Evolutionary conservation across 225 moss, liverwort and hornwort genomes (phyloP).

Genomic region (Polytrichum formosum): DNA sequence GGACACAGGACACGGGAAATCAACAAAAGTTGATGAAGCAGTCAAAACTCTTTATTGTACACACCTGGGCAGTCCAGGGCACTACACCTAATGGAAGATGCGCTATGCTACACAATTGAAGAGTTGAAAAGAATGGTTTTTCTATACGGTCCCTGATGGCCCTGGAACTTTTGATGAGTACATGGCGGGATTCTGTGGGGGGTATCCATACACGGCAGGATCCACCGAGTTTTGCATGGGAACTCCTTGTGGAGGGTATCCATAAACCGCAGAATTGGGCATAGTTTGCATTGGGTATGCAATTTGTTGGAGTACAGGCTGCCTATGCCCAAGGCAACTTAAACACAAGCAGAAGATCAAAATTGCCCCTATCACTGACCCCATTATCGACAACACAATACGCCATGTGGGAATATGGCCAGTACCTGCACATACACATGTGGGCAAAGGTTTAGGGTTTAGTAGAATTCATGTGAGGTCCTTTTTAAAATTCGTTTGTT

Average conservation of each 20-base stretch:
- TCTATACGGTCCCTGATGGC: background rate
- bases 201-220: constrained; percentile 6
- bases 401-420: background rate
- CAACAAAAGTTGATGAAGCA: too few species aligned
- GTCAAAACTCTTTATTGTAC: too few species aligned
- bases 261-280: background rate
- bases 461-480: too few species aligned
- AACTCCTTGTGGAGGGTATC: constrained; percentile 1
- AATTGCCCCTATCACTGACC: background rate
- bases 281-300: constrained; percentile 6
- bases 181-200: background rate
- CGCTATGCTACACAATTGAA: too few species aligned
- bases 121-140: too few species aligned
- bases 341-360: constrained; percentile 8
- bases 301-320: background rate
- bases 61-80: too few species aligned
- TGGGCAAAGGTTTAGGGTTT: too few species aligned
- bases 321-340: constrained; percentile 1
- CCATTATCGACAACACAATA: background rate
- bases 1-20: too few species aligned
- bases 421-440: constrained; percentile 1
- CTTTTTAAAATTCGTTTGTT: too few species aligned
- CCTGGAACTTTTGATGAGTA: constrained; percentile 3
- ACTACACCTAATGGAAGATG: too few species aligned
- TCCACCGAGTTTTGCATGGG: background rate